Evolutionary conservation across 768 basidiomycete genomes (phyloP).

Genomic region (Russula abietina): DNA sequence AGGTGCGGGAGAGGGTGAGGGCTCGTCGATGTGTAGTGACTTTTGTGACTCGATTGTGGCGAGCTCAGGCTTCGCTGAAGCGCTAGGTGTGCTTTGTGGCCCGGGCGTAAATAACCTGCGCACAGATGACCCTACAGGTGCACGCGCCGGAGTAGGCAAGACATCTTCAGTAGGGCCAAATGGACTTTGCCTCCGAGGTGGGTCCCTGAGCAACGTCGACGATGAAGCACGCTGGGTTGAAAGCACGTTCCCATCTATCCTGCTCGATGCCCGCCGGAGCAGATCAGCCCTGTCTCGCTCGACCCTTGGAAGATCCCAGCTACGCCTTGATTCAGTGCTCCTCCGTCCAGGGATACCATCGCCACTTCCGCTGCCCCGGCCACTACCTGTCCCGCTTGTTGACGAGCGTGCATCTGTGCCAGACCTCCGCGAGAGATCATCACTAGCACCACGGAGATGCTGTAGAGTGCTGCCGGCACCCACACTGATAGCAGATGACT

Average conservation of each 20-base stretch:
- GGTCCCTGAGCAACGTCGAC: slow-evolving; percentile 29
- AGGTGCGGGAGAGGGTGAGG: slow-evolving; percentile 42
- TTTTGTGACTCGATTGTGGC: slow-evolving; percentile 30
- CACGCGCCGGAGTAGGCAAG: neutral
- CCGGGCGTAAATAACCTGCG: slow-evolving; percentile 54
- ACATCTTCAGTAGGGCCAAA: slow-evolving; percentile 14
- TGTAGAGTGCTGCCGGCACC: slow-evolving; percentile 31
- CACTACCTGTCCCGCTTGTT: slow-evolving; percentile 27
- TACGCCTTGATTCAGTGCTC: slow-evolving; percentile 44
- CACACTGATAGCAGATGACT: slow-evolving; percentile 34
- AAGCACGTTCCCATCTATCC: slow-evolving; percentile 23
- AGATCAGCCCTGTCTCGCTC: slow-evolving; percentile 26
- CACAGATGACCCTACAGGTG: slow-evolving; percentile 29
- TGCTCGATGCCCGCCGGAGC: slow-evolving; percentile 30
- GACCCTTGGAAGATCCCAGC: slow-evolving; percentile 38
- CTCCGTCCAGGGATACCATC: slow-evolving; percentile 42
- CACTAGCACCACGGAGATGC: slow-evolving; percentile 49
- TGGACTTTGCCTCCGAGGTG: neutral
- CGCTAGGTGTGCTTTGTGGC: slow-evolving; percentile 39
- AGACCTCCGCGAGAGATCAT: slow-evolving; percentile 37
- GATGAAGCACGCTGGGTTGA: slow-evolving; percentile 25
- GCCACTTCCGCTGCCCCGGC: slow-evolving; percentile 42
- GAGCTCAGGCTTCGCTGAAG: slow-evolving; percentile 21
- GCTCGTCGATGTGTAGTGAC: slow-evolving; percentile 28
- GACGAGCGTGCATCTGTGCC: slow-evolving; percentile 32